Evolutionary conservation across 2,329 filamentous ascomycete species (phyloP).

Genomic region (Zasmidium angulare): DNA sequence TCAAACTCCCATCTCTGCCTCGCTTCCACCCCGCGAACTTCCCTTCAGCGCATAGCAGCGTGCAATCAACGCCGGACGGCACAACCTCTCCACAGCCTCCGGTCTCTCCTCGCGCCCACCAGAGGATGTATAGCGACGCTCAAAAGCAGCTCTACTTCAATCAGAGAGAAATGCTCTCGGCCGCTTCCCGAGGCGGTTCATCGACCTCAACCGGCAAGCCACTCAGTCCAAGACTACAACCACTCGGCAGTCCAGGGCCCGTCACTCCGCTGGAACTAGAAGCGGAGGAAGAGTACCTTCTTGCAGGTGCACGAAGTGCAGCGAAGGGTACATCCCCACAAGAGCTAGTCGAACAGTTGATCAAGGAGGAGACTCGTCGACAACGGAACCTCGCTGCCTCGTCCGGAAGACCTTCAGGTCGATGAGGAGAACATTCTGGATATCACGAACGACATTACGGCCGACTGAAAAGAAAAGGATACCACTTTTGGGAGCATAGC

Average conservation of each 20-base stretch:
- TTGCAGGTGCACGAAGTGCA: constrained; percentile 41
- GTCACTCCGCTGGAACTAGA: constrained; percentile 56
- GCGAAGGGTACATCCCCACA: constrained; percentile 23
- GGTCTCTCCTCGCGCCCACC: constrained; percentile 43
- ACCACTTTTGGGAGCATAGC: neutral
- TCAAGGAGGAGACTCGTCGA: constrained; percentile 45
- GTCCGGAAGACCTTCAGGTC: neutral
- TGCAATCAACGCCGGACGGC: constrained; percentile 39
- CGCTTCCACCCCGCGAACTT: constrained; percentile 56
- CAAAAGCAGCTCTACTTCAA: constrained; percentile 51
- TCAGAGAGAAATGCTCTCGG: constrained; percentile 44
- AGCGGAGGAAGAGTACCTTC: constrained; percentile 44
- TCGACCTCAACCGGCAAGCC: constrained; percentile 37
- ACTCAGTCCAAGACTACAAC: constrained; percentile 49
- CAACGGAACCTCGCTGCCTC: constrained; percentile 1
- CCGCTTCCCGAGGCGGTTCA: constrained; percentile 24
- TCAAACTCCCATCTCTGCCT: constrained; percentile 51
- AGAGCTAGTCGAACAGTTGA: constrained; percentile 50
- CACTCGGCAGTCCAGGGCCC: constrained; percentile 52
- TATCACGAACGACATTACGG: neutral
- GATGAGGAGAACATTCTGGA: constrained; percentile 2
- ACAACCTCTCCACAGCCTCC: constrained; percentile 42
- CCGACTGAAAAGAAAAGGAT: neutral
- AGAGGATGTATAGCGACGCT: constrained; percentile 48
- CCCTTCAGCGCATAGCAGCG: constrained; percentile 37